A percentile compares a stretch with the other conserved stretches of the same genome.
Evolutionary conservation across 2,329 filamentous ascomycete genomes (phyloP).

Genomic region (Hymenoscyphus infarciens): DNA sequence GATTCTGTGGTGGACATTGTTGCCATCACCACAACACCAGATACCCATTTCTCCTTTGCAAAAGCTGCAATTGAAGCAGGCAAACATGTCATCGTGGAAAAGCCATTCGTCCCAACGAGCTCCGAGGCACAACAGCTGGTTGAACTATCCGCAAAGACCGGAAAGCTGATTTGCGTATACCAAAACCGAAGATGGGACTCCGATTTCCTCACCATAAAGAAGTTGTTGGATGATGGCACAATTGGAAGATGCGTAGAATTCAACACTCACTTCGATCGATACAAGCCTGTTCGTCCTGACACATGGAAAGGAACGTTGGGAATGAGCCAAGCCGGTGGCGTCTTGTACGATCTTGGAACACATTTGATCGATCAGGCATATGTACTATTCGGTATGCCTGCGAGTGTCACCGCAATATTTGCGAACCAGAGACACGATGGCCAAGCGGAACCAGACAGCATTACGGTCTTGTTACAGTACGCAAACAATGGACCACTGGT

Average conservation of each 20-base stretch:
- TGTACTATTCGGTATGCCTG: constrained; percentile 65
- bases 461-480: constrained; percentile 66
- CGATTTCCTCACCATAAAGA: constrained; percentile 68
- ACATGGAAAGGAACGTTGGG: constrained; percentile 65
- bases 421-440: constrained; percentile 59
- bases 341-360: constrained; percentile 70
- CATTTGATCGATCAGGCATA: constrained; percentile 76
- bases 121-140: constrained; percentile 63
- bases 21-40: constrained; percentile 67
- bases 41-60: constrained; percentile 64
- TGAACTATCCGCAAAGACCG: constrained; percentile 37
- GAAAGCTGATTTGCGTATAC: constrained; percentile 44
- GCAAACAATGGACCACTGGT: constrained; percentile 54
- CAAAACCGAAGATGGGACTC: constrained; percentile 65
- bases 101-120: constrained; percentile 73
- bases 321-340: constrained; percentile 61
- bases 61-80: constrained; percentile 63
- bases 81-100: constrained; percentile 79
- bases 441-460: constrained; percentile 49
- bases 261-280: constrained; percentile 77
- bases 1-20: constrained; percentile 66
- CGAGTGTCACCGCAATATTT: constrained; percentile 63
- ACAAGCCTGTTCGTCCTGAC: constrained; percentile 55
- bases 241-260: constrained; percentile 74
- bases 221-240: constrained; percentile 54